Percentiles rank a stretch among this genome's conserved stretches.
Conservation (phyloP, 2,329 filamentous ascomycete species). For the Dichotomopilus funicola region DNA sequence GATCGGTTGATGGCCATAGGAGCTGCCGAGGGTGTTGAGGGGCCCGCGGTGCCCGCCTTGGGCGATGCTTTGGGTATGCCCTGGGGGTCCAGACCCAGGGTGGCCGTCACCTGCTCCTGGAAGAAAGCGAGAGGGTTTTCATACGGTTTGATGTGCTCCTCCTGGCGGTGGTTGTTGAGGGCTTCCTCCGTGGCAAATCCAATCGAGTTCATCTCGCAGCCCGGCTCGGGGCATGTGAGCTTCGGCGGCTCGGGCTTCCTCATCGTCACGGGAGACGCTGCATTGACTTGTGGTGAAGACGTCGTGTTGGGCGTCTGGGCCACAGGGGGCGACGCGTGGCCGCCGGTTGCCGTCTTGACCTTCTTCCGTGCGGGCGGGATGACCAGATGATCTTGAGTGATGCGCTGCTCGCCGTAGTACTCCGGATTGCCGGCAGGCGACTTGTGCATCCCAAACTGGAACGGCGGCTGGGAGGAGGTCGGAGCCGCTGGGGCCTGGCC, state of each 20-base stretch:
- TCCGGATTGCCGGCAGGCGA: slow-evolving; percentile 55
- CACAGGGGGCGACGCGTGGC: slow-evolving; percentile 32
- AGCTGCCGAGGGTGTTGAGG: slow-evolving; percentile 25
- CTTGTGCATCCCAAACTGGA: slow-evolving; percentile 43
- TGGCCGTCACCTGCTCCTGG: slow-evolving; percentile 42
- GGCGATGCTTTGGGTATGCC: slow-evolving; percentile 36
- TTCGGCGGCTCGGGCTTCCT: slow-evolving; percentile 31
- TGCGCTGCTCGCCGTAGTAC: slow-evolving; percentile 45
- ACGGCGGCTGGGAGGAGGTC: slow-evolving; percentile 51
- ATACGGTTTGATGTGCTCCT: slow-evolving; percentile 52
- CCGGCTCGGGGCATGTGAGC: slow-evolving; percentile 44
- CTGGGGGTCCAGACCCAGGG: slow-evolving; percentile 47
- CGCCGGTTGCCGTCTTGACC: slow-evolving; percentile 38
- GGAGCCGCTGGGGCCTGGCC: slow-evolving; percentile 50
- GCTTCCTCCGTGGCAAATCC: slow-evolving; percentile 51
- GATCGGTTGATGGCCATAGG: slow-evolving; percentile 39
- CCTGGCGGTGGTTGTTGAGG: slow-evolving; percentile 46
- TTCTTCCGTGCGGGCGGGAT: slow-evolving; percentile 50
- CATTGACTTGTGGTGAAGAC: slow-evolving; percentile 44
- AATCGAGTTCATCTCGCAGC: slow-evolving; percentile 45
- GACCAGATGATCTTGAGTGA: slow-evolving; percentile 49
- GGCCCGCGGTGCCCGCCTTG: slow-evolving; percentile 24
- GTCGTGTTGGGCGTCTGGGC: slow-evolving; percentile 34
- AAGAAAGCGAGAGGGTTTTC: slow-evolving; percentile 50
- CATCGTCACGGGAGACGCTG: slow-evolving; percentile 40